These are phyloP conservation scores for Prototheca wickerhamii DNA, from an alignment of 163 green algal genomes.

Conservation along the genomic window DNA sequence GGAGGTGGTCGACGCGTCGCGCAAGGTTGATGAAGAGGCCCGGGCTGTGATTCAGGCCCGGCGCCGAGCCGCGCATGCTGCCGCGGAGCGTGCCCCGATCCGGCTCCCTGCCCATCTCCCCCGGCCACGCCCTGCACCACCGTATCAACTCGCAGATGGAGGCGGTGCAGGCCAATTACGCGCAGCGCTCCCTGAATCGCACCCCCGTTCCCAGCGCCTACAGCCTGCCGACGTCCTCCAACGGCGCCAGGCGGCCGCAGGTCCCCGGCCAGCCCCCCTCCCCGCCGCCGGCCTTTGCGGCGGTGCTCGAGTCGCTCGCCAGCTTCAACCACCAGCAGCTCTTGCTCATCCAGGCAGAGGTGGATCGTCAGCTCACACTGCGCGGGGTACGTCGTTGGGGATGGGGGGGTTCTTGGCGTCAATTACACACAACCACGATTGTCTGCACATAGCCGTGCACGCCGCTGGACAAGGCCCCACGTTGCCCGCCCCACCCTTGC, in stretches of 20 bases:
- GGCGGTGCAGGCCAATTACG: neutral
- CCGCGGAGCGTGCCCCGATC: too few relatives aligned
- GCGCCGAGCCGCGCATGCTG: neutral
- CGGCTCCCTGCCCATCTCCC: too few relatives aligned
- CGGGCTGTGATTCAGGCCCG: neutral
- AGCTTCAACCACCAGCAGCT: neutral
- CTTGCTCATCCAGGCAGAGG: neutral
- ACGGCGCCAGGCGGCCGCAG: neutral
- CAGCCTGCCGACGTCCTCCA: too few relatives aligned
- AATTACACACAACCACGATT: too few relatives aligned
- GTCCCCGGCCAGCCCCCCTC: too few relatives aligned
- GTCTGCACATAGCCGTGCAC: neutral
- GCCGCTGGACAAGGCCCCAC: too few relatives aligned
- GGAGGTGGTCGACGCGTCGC: neutral
- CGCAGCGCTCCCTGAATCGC: neutral
- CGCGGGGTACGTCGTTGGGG: neutral
- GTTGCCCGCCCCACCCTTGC: too few relatives aligned
- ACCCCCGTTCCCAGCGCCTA: too few relatives aligned
- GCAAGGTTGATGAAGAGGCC: conserved; percentile 1
- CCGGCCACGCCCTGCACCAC: neutral
- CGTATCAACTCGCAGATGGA: neutral
- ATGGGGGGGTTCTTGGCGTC: neutral
- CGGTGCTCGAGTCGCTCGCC: neutral
- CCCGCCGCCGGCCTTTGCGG: neutral
- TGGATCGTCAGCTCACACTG: neutral